Base-by-base conservation (phyloP, 139 green algal species). In the Chlamydomonas sp. region DNA sequence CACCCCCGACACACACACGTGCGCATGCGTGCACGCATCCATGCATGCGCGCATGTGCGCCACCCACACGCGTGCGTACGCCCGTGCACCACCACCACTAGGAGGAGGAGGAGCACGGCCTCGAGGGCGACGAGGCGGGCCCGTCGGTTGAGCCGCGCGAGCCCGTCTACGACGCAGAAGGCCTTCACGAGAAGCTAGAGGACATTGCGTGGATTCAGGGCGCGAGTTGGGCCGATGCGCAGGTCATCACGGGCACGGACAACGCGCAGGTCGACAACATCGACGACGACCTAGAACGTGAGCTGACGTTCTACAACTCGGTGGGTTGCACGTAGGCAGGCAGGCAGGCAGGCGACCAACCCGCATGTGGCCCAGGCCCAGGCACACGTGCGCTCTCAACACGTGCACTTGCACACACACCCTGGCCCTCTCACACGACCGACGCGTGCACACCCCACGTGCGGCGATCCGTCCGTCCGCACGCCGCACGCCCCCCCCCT, bases 301-400 rank as follows among this genome's bases (percentile, higher is more conserved):
- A 98, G 81, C 81, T 96, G 5, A 81, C 83, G 0, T 97, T 98
- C 59, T 98, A 98, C 81, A 95, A 93, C 49, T 89, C 96, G 81
- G 84, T 81, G 35, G 0, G 66, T 47, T 38, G 13, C 38, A 24
- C 28, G n/a, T 26, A 37, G 26, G 4, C 24, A n/a, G n/a, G n/a
- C n/a, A n/a, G n/a, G n/a, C n/a, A n/a, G n/a, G n/a, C n/a, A n/a
- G n/a, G n/a, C n/a, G n/a, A n/a, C n/a, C n/a, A n/a, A n/a, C n/a
- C n/a, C 54, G 16, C 24, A 26, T 63, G 16, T 63, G 13, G n/a
- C n/a, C n/a, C n/a, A n/a, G n/a, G n/a, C n/a, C n/a, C n/a, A n/a
- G n/a, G n/a, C n/a, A n/a, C n/a, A n/a, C n/a, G n/a, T n/a, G n/a
- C n/a, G n/a, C n/a, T n/a, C n/a, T n/a, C n/a, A n/a, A n/a, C n/a